Percentiles rank a stretch among this genome's conserved stretches.
Evolutionary conservation across 768 basidiomycete species (phyloP).

Genomic region (Lyophyllum shimeji): DNA sequence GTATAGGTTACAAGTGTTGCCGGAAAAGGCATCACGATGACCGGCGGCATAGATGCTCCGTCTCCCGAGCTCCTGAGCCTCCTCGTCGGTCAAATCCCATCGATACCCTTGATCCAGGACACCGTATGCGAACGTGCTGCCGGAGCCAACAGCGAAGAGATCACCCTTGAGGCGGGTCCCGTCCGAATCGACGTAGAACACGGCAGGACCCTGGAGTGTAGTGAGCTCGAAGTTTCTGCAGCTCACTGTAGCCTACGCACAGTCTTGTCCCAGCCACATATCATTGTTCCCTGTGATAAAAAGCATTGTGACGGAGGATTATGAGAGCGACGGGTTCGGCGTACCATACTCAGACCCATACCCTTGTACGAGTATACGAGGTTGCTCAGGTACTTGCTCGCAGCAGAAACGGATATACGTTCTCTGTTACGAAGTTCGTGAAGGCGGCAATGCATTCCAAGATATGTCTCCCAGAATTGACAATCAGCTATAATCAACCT

Average conservation of each 20-base stretch:
- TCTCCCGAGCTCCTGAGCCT: slow-evolving; percentile 92
- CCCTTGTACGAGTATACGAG: slow-evolving; percentile 98
- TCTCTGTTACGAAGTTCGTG: slow-evolving; percentile 96
- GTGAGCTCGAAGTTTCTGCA: background rate
- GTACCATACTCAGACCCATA: slow-evolving; percentile 98
- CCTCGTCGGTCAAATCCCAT: slow-evolving; percentile 91
- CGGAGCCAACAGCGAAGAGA: slow-evolving; percentile 98
- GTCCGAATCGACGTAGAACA: slow-evolving; percentile 98
- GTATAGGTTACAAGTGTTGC: slow-evolving; percentile 94
- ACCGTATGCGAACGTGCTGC: slow-evolving; percentile 98
- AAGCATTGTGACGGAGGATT: slow-evolving; percentile 1
- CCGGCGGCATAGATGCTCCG: slow-evolving; percentile 96
- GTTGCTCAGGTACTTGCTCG: slow-evolving; percentile 96
- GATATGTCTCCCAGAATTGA: slow-evolving; percentile 98
- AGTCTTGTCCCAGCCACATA: slow-evolving; percentile 99
- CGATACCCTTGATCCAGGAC: slow-evolving; percentile 93
- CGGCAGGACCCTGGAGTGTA: slow-evolving; percentile 69
- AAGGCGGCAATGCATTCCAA: slow-evolving; percentile 95
- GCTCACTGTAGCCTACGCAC: slow-evolving; percentile 39
- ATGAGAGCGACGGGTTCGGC: slow-evolving; percentile 21
- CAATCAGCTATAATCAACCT: slow-evolving; percentile 67
- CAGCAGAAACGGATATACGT: slow-evolving; percentile 98
- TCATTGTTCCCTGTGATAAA: slow-evolving; percentile 99
- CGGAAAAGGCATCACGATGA: slow-evolving; percentile 95
- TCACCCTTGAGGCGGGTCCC: slow-evolving; percentile 95